phyloP scores from a whole-genome alignment of 2,329 filamentous ascomycete genomes.

The Acrodontium crateriforme region DNA sequence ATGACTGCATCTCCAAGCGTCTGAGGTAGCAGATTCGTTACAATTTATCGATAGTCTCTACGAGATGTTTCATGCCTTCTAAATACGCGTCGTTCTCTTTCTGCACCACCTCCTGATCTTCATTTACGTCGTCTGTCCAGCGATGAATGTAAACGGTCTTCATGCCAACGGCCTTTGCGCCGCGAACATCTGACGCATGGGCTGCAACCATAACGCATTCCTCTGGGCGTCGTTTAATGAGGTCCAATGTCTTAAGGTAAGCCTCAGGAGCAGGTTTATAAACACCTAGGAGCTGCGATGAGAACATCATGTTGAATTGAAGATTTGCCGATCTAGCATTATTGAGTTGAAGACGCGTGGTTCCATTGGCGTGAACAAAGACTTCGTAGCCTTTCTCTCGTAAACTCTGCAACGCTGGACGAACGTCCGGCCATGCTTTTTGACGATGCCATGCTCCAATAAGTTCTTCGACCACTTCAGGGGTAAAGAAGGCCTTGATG shows the following conservation, averaged over 20 bases:
- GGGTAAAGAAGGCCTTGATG: slow-evolving; percentile 1
- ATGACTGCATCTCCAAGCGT: too few relatives aligned
- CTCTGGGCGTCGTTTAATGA: slow-evolving; percentile 32
- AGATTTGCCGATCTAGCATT: slow-evolving; percentile 34
- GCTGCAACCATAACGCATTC: slow-evolving; percentile 40
- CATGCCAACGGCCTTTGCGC: slow-evolving; percentile 35
- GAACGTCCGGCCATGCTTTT: slow-evolving; percentile 39
- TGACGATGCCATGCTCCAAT: slow-evolving; percentile 34
- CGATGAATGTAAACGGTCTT: slow-evolving; percentile 39
- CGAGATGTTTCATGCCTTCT: slow-evolving; percentile 7
- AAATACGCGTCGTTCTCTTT: slow-evolving; percentile 27
- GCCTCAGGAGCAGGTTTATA: slow-evolving; percentile 36
- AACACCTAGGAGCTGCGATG: slow-evolving; percentile 35
- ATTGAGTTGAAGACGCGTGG: slow-evolving; percentile 41
- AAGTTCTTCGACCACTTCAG: slow-evolving; percentile 2
- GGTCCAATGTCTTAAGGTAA: slow-evolving; percentile 33
- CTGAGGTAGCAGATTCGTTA: too few relatives aligned
- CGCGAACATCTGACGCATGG: slow-evolving; percentile 41
- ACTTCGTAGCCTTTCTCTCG: slow-evolving; percentile 17
- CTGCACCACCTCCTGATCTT: slow-evolving; percentile 27
- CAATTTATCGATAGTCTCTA: too few relatives aligned
- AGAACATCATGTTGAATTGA: slow-evolving; percentile 39
- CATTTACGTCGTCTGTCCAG: slow-evolving; percentile 39
- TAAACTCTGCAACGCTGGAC: slow-evolving; percentile 27
- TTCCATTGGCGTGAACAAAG: slow-evolving; percentile 43